Evolutionary conservation across 2,329 filamentous ascomycete species (phyloP).

Genomic region (Pestalotiopsis fici): DNA sequence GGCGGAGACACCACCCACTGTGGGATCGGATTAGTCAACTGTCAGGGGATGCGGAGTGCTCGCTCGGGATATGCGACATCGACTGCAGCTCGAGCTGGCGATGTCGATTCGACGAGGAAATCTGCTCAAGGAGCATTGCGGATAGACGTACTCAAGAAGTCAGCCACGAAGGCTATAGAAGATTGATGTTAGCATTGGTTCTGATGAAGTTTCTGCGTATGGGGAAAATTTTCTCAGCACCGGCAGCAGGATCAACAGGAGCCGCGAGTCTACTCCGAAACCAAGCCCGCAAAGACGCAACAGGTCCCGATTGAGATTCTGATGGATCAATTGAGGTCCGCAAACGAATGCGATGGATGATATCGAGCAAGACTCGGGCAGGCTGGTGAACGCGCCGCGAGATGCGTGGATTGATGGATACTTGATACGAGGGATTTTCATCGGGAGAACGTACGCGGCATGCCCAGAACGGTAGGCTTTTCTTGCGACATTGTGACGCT

Average conservation of each 20-base stretch:
- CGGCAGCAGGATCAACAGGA: neutral
- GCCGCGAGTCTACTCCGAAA: neutral
- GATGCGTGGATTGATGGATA: neutral
- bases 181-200: slow-evolving; percentile 34
- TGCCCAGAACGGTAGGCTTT: slow-evolving; percentile 63
- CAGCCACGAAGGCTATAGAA: slow-evolving; percentile 81
- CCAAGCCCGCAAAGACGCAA: neutral
- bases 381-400: slow-evolving; percentile 14
- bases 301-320: neutral
- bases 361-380: neutral
- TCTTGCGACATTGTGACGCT: slow-evolving; percentile 56
- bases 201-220: slow-evolving; percentile 5
- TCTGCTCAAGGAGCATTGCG: slow-evolving; percentile 10
- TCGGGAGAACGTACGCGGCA: slow-evolving; percentile 57
- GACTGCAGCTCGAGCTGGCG: neutral
- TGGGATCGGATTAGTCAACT: slow-evolving; percentile 20
- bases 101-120: slow-evolving; percentile 11
- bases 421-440: slow-evolving; percentile 8
- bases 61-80: neutral
- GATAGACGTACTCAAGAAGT: slow-evolving; percentile 92
- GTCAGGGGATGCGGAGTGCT: slow-evolving; percentile 15
- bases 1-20: slow-evolving; percentile 99
- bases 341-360: neutral
- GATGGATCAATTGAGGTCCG: neutral
- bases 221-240: slow-evolving; percentile 15